Percentiles rank a stretch among this genome's conserved stretches.
These are phyloP conservation scores for Pistacia vera DNA, from an alignment of 345 rosid genomes.

Conservation along the genomic window DNA sequence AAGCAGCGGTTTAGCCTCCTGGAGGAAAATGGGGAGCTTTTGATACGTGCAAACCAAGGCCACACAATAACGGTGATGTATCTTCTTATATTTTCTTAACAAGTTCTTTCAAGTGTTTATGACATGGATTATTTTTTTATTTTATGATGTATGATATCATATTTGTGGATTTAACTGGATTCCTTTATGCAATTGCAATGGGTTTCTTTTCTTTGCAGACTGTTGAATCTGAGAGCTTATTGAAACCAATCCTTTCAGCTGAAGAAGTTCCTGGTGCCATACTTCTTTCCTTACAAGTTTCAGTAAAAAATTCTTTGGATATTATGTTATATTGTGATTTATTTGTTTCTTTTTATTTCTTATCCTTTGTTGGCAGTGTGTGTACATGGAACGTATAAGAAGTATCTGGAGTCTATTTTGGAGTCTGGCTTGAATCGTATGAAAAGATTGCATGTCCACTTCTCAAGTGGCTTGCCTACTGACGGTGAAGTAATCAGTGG, in stretches of 20 bases:
- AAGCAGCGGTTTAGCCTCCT: slow-evolving; percentile 81
- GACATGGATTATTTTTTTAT: not conserved
- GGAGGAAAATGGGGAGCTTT: slow-evolving; percentile 76
- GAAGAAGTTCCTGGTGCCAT: slow-evolving; percentile 69
- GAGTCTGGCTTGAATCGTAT: slow-evolving; percentile 77
- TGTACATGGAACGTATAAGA: slow-evolving; percentile 88
- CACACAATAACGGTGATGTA: slow-evolving; percentile 65
- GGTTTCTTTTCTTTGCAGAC: slow-evolving; percentile 43
- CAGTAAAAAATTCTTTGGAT: not conserved
- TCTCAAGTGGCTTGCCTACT: slow-evolving; percentile 80
- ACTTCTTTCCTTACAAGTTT: not conserved
- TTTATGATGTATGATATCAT: not conserved
- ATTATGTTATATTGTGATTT: not conserved
- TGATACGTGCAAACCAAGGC: slow-evolving; percentile 95
- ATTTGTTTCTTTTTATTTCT: not conserved
- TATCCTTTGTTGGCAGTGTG: slow-evolving; percentile 54
- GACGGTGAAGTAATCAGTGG: slow-evolving; percentile 89
- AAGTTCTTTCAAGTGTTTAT: not conserved
- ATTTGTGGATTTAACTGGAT: not conserved
- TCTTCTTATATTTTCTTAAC: not conserved
- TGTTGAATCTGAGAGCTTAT: slow-evolving; percentile 76
- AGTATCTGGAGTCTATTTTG: slow-evolving; percentile 72
- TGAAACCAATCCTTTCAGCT: slow-evolving; percentile 68
- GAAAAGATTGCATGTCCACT: slow-evolving; percentile 88
- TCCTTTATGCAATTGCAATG: not conserved